Evolutionary conservation across 1,284 basidiomycete genomes (phyloP), one percentile per base, ranked within the genome.

Genomic region (Trametes sp.): DNA sequence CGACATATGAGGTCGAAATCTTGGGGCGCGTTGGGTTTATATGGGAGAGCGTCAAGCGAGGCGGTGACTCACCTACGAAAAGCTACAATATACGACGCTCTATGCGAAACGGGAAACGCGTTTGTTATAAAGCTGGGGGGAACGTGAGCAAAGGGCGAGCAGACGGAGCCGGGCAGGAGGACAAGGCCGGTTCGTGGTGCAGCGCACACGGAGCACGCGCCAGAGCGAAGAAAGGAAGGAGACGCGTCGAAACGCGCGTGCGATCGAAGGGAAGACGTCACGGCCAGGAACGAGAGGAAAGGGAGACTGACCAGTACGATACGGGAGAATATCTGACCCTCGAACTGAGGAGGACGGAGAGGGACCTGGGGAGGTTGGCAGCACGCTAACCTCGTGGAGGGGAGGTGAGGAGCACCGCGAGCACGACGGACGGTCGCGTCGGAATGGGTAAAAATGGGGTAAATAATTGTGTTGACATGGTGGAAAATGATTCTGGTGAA

Each of bases 1-100:
- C 65, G 84, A 83, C 87, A 89, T 89, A 65, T 67, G 67, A 61
- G 31, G 63, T 53, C 58, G 46, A 28, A 51, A 54, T 35, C 61
- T 59, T 65, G 63, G 63, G 61, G 49, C 35, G 66, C 35, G 59
- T 61, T 33, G 55, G 54, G 57, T 62, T 68, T 67, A 67, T 65
- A 68, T 63, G 66, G 61, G 10, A 57, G 36, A 38, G 23, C 16
- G 46, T 33, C 48, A 60, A 62, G 59, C 57, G 53, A 61, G 53
- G 45, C 57, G 53, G 61, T 67, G 66, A 67, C 66, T 67, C 66
- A 67, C 66, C 61, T 63, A 63, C 63, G 66, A 67, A 64, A 64
- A 42, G 58, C 63, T 64, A 64, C 66, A 64, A 58, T 67, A 67
- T 65, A 63, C 63, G 59, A 54, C 50, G 58, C 36, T 50, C 41